These are phyloP conservation scores for Brassica cretica DNA, from an alignment of 345 rosid species.

Conservation along the genomic window DNA sequence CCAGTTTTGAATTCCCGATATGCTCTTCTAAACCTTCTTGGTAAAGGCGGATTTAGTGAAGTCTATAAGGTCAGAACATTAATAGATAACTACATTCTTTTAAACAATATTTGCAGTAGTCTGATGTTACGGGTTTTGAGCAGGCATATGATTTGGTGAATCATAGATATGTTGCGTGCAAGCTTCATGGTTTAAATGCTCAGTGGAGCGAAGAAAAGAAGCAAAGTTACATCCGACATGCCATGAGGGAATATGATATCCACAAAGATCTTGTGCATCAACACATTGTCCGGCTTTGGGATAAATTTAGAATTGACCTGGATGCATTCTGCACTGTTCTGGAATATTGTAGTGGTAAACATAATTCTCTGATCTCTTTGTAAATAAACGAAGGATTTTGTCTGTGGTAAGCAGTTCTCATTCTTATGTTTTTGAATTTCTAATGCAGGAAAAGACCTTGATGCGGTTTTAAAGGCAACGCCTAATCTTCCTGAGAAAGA, in stretches of 20 bases:
- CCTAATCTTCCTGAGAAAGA: slow-evolving; percentile 92
- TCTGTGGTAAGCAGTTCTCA: slow-evolving; percentile 16
- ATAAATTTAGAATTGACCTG: slow-evolving; percentile 92
- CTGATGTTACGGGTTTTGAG: slow-evolving; percentile 67
- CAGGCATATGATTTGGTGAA: slow-evolving; percentile 99
- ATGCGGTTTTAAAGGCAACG: slow-evolving; percentile 96
- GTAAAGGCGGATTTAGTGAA: slow-evolving; percentile 99
- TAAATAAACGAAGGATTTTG: neutral
- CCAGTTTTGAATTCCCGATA: slow-evolving; percentile 85
- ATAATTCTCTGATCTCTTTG: slow-evolving; percentile 20
- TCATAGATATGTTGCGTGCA: slow-evolving; percentile 96
- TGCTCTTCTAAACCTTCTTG: slow-evolving; percentile 96
- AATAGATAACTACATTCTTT: slow-evolving; percentile 13
- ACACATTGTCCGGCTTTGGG: slow-evolving; percentile 99
- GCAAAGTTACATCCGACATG: slow-evolving; percentile 95
- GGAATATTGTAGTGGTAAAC: slow-evolving; percentile 91
- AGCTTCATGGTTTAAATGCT: slow-evolving; percentile 96
- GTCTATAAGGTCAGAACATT: slow-evolving; percentile 91
- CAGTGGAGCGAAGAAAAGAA: slow-evolving; percentile 99
- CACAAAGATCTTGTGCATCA: slow-evolving; percentile 97
- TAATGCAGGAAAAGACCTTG: slow-evolving; percentile 91
- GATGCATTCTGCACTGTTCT: slow-evolving; percentile 96
- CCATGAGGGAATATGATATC: slow-evolving; percentile 91
- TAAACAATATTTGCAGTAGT: slow-evolving; percentile 49
- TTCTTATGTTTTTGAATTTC: slow-evolving; percentile 10